Evolutionary conservation across 163 green algal species (phyloP).

Genomic region (Coccomyxa subellipsoidea): DNA sequence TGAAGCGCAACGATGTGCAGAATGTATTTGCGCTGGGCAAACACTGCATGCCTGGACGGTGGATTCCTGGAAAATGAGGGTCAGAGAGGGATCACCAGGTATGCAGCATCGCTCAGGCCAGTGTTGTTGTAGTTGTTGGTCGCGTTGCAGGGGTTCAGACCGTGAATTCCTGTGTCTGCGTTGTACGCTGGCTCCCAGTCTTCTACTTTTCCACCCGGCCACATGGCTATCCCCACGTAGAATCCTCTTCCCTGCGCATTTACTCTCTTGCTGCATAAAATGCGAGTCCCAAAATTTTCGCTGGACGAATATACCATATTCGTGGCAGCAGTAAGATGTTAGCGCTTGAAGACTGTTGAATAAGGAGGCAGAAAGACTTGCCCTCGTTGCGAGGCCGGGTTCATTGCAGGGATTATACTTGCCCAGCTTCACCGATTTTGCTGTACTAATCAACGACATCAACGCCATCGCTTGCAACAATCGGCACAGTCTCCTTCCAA

Average conservation of each 20-base stretch:
- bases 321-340: too few species aligned
- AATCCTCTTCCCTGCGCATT: slow-evolving; percentile 19
- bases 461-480: background rate
- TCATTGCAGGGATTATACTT: slow-evolving; percentile 25
- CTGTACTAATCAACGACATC: background rate
- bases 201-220: slow-evolving; percentile 24
- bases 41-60: too few species aligned
- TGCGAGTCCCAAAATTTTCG: background rate
- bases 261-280: too few species aligned
- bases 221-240: slow-evolving; percentile 26
- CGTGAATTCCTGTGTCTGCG: background rate
- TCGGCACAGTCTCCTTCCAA: background rate
- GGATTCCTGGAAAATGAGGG: background rate
- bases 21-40: background rate
- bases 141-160: slow-evolving; percentile 27
- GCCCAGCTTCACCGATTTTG: background rate
- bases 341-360: too few species aligned
- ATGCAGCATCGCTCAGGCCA: slow-evolving; percentile 5
- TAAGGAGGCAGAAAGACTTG: background rate
- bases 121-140: slow-evolving; percentile 26
- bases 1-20: background rate
- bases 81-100: slow-evolving; percentile 11
- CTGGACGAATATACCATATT: background rate
- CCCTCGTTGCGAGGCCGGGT: slow-evolving; percentile 19
- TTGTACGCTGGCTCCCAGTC: slow-evolving; percentile 19